A percentile compares a stretch with the other conserved stretches of the same genome.
Conservation (phyloP, 176 grass and related monocot species). For the Ampelocalamus luodianensis region DNA sequence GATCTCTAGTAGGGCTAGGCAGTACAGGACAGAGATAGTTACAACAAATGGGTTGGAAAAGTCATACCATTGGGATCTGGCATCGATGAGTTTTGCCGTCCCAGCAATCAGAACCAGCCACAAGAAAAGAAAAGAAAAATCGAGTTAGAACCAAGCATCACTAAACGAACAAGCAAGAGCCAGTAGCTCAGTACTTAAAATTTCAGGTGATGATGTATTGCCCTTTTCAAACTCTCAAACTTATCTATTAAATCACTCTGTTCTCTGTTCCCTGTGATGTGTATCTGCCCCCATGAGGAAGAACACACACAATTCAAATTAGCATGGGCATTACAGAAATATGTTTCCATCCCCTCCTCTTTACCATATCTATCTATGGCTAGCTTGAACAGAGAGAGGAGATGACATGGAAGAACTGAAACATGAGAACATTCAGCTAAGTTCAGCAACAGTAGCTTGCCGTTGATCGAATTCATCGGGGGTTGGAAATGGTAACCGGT, state of each 20-base stretch:
- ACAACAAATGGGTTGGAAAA: constrained; percentile 11
- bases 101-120: constrained; percentile 43
- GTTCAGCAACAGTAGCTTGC: constrained; percentile 34
- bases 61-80: constrained; percentile 72
- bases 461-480: constrained; percentile 74
- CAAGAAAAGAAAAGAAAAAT: constrained; percentile 6
- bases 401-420: background rate
- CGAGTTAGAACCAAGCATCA: constrained; percentile 37
- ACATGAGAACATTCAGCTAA: background rate
- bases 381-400: background rate
- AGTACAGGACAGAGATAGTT: background rate
- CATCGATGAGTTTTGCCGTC: background rate
- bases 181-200: background rate
- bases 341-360: background rate
- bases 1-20: too few relatives aligned
- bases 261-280: background rate
- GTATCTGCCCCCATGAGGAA: constrained; percentile 4
- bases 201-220: background rate
- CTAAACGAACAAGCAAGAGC: background rate
- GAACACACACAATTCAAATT: background rate
- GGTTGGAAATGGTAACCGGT: constrained; percentile 72
- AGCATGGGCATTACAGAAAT: background rate
- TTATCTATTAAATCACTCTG: background rate
- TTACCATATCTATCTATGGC: background rate
- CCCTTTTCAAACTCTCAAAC: background rate